Evolutionary conservation across 176 grass and related monocot species (phyloP).

Genomic region (Hsuehochloa calcarea): DNA sequence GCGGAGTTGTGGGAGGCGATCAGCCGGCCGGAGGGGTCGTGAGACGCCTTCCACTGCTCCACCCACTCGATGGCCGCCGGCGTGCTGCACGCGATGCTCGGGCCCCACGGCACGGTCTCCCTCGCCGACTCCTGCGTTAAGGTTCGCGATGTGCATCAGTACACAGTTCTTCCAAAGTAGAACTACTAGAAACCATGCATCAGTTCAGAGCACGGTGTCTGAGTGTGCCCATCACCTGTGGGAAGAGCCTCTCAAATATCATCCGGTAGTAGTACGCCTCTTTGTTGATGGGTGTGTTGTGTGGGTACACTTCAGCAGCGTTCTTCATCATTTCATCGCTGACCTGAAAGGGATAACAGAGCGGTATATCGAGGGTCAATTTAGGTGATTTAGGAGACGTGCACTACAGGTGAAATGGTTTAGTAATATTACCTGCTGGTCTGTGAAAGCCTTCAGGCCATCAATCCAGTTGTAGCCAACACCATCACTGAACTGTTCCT

Average conservation of each 20-base stretch:
- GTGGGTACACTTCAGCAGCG: constrained; percentile 51
- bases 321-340: constrained; percentile 80
- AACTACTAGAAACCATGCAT: background rate
- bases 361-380: background rate
- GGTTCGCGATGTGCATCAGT: background rate
- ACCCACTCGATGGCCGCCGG: constrained; percentile 95
- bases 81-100: constrained; percentile 95
- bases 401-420: background rate
- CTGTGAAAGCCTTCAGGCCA: constrained; percentile 85
- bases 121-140: constrained; percentile 75
- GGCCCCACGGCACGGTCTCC: constrained; percentile 80
- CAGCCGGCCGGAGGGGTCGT: constrained; percentile 82
- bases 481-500: constrained; percentile 97
- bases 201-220: background rate
- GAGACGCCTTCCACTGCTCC: constrained; percentile 78
- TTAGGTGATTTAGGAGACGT: background rate
- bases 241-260: constrained; percentile 98
- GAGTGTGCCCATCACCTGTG: constrained; percentile 51
- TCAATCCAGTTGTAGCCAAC: constrained; percentile 98
- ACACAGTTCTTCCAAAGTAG: background rate
- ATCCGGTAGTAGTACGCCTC: constrained; percentile 96
- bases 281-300: constrained; percentile 89
- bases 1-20: constrained; percentile 73
- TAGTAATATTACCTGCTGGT: constrained; percentile 56
- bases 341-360: constrained; percentile 50